phyloP scores from a whole-genome alignment of 106 monocot species.

The Dioscorea zingiberensis region DNA sequence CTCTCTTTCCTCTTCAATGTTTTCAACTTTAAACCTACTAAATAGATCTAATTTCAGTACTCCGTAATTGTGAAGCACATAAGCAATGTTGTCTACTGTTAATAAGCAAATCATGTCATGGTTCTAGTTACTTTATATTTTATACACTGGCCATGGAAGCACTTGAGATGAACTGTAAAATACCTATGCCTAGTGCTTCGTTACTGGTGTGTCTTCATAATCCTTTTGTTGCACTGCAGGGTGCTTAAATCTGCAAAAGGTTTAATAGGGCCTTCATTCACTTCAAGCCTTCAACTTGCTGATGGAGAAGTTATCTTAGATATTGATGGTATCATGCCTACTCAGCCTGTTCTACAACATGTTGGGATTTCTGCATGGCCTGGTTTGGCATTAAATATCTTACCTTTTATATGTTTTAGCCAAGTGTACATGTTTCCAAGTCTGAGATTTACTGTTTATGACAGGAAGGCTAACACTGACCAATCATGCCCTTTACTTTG shows the following conservation, averaged over 20 bases:
- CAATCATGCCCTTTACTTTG: conserved; percentile 80
- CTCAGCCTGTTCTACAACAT: conserved; percentile 84
- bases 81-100: too few species aligned
- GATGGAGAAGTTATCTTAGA: conserved; percentile 85
- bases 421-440: conserved; percentile 6
- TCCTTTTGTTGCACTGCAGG: conserved; percentile 24
- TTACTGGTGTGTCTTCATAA: neutral
- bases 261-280: conserved; percentile 20
- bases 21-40: too few species aligned
- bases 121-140: too few species aligned
- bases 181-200: too few species aligned
- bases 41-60: too few species aligned
- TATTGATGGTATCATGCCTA: conserved; percentile 62
- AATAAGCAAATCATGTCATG: too few species aligned
- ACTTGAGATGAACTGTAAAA: too few species aligned
- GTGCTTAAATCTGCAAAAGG: conserved; percentile 50
- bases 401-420: conserved; percentile 24
- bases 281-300: conserved; percentile 43
- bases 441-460: conserved; percentile 19
- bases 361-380: conserved; percentile 83
- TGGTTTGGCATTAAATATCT: conserved; percentile 54
- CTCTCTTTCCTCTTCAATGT: too few species aligned
- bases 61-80: too few species aligned
- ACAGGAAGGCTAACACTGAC: conserved; percentile 91
- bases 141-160: too few species aligned